Percentiles rank a stretch among this genome's conserved stretches.
Conservation (phyloP, 2,329 filamentous ascomycete species). For the Penicillium oxalicum region DNA sequence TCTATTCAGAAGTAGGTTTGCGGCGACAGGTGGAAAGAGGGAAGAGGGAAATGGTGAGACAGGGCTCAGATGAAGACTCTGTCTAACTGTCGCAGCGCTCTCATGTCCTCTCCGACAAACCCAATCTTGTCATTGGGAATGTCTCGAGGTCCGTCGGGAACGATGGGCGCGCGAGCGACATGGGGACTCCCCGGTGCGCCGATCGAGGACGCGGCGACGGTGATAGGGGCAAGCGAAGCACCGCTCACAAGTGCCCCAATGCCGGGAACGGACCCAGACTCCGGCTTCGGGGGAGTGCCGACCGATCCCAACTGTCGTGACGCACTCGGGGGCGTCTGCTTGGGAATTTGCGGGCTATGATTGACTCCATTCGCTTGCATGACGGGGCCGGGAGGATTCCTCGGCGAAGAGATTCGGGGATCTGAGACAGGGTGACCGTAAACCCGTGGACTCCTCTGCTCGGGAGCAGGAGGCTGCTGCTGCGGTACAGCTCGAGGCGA, state of each 20-base stretch:
- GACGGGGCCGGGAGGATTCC: constrained; percentile 21
- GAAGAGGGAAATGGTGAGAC: too few species aligned
- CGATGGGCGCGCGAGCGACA: constrained; percentile 1
- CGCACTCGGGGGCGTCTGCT: constrained; percentile 19
- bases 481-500: constrained; percentile 26
- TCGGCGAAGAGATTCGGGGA: constrained; percentile 33
- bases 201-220: constrained; percentile 21
- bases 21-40: neutral
- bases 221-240: constrained; percentile 23
- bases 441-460: constrained; percentile 26
- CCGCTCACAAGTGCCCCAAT: constrained; percentile 46
- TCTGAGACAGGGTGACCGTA: constrained; percentile 27
- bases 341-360: constrained; percentile 26
- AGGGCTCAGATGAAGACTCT: constrained; percentile 41
- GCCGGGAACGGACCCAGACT: constrained; percentile 47
- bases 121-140: constrained; percentile 53
- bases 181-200: constrained; percentile 16
- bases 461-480: constrained; percentile 12
- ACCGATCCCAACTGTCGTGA: constrained; percentile 13
- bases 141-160: constrained; percentile 44
- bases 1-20: neutral
- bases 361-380: constrained; percentile 19
- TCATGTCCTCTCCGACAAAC: constrained; percentile 56
- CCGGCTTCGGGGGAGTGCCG: constrained; percentile 22
- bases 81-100: constrained; percentile 62